Base-by-base conservation (phyloP, 208 protist species). In the Trypanosoma platydactyli region DNA sequence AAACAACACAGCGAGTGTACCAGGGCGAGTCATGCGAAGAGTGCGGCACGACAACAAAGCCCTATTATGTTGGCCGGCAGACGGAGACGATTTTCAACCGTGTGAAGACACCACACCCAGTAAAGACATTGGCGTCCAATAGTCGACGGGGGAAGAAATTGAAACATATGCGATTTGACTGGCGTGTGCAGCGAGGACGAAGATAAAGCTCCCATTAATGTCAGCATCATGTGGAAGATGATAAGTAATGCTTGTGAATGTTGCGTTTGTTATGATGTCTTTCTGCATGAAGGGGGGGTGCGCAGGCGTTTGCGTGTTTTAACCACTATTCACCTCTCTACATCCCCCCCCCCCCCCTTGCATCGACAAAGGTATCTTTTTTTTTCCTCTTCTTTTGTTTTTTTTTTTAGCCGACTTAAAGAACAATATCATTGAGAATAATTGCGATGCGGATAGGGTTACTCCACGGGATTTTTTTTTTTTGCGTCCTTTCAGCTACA, bases 81-180 rank as follows among this genome's bases (percentile, higher is more conserved):
- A 68, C 81, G 72, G 88, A 94, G 66, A 88, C 82, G 5, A 91
- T 96, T 53, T 96, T 96, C 54, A 94, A 96, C 64, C 76, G 84
- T 27, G 64, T 56, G 1, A 66, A 55, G 30, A 94, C 88, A 40
- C 88, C 85, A 18, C 87, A 96, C 62, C 72, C 84, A 0, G 86
- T 90, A 24, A 94, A 93, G 60, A 66, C 81, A 1, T 83, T 80
- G 9, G 75, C 79, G 27, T 95, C 89, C 18, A 80, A 79, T 0
- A 85, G 73, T 9, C 75, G 89, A 35, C 66, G 80, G 50, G 84
- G 81, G 30, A 87, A 71, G 42, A 92, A 90, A 56, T 66, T 94
- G 42, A 89, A 88, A 51, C 88, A 92, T 67, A 53, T 73, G 11
- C 87, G 90, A 18, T 96, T 77, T 68, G 68, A 96, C 69, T 88